Conservation (phyloP, 352 stramenopile species). For the Vaucheria bursata region DNA sequence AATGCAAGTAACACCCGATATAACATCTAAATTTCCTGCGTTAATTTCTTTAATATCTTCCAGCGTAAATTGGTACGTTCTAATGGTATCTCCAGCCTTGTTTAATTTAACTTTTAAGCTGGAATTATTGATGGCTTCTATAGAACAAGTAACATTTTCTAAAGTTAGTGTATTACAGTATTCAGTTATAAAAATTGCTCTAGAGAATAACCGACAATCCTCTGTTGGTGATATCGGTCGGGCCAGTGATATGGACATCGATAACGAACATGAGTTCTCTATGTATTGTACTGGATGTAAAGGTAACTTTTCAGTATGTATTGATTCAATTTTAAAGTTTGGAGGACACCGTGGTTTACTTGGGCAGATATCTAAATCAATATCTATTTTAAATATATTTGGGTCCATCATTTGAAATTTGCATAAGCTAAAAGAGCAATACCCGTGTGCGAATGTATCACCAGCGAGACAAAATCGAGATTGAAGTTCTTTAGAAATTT, state of each 20-base stretch:
- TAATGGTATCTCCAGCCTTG: constrained; percentile 20
- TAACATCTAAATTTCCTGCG: constrained; percentile 61
- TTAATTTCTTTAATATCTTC: constrained; percentile 55
- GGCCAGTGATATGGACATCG: constrained; percentile 10
- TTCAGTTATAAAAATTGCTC: constrained; percentile 68
- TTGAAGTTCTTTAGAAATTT: neutral
- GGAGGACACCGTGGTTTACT: constrained; percentile 20
- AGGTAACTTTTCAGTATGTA: constrained; percentile 18
- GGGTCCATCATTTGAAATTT: neutral
- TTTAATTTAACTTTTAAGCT: constrained; percentile 52
- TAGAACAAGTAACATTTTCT: constrained; percentile 53
- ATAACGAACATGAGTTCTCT: neutral
- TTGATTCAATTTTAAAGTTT: constrained; percentile 17
- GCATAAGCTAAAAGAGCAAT: neutral
- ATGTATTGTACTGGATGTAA: neutral
- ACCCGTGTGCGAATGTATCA: neutral
- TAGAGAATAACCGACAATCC: constrained; percentile 53
- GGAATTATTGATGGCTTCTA: constrained; percentile 60
- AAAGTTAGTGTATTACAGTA: constrained; percentile 62
- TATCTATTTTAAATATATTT: constrained; percentile 8
- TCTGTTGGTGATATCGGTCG: constrained; percentile 15
- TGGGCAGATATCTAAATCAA: constrained; percentile 20
- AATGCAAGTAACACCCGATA: constrained; percentile 68
- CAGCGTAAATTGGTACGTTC: constrained; percentile 17
- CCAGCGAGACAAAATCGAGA: neutral